phyloP scores from a whole-genome alignment of 139 green algal species.

The Ettlia oleoabundans region DNA sequence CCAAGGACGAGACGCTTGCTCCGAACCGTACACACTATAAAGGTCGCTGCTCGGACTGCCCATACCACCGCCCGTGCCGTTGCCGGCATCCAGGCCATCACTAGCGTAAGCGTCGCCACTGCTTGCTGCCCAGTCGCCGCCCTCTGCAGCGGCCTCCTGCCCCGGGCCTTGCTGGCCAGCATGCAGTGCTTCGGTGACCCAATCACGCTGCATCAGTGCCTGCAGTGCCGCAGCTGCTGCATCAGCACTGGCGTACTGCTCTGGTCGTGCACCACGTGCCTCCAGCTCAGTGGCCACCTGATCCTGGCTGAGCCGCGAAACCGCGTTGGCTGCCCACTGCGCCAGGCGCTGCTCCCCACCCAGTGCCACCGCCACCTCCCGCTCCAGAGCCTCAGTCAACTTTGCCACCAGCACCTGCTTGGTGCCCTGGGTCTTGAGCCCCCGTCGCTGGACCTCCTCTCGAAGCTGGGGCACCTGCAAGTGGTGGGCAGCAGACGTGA shows the following conservation, averaged over 20 bases:
- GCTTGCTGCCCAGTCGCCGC: not conserved
- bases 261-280: not conserved
- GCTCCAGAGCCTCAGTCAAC: conserved; percentile 31
- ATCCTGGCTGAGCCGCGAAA: conserved; percentile 21
- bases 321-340: conserved; percentile 31
- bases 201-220: conserved; percentile 23
- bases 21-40: too few species aligned
- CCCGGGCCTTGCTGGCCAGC: not conserved
- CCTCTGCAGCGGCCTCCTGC: not conserved
- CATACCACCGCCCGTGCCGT: not conserved
- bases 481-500: not conserved
- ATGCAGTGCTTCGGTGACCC: conserved; percentile 16
- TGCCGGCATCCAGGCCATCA: not conserved
- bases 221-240: conserved; percentile 5
- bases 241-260: not conserved
- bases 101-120: not conserved
- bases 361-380: conserved; percentile 21
- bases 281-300: conserved; percentile 33
- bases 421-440: conserved; percentile 35
- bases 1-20: too few species aligned
- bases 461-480: conserved; percentile 30
- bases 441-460: not conserved
- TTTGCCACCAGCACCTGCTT: conserved; percentile 36
- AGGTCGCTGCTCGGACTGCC: not conserved
- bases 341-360: conserved; percentile 30